Conservation (phyloP, 345 rosid species). For the Physaria fendleri region DNA sequence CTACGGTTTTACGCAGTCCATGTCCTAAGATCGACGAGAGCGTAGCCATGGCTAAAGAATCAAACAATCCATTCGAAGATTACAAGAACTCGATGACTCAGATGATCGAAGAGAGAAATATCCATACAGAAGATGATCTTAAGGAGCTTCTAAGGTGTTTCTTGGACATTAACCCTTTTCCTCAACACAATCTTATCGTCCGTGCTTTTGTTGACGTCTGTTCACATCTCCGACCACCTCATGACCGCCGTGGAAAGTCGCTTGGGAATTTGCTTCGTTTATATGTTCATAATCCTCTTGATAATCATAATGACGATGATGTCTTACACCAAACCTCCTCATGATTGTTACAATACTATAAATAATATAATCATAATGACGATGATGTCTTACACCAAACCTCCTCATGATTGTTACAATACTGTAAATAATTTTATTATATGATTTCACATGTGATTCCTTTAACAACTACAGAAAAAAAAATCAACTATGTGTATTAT, state of each 20-base stretch:
- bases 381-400: not conserved
- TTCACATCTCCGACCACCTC: conserved; percentile 26
- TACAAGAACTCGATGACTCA: conserved; percentile 29
- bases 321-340: not conserved
- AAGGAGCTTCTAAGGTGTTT: conserved; percentile 31
- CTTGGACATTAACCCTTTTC: conserved; percentile 32
- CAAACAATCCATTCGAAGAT: conserved; percentile 30
- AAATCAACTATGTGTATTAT: not conserved
- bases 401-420: not conserved
- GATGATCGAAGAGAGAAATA: conserved; percentile 26
- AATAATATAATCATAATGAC: not conserved
- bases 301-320: not conserved
- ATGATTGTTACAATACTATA: conserved; percentile 4
- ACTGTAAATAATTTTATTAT: not conserved
- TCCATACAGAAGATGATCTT: conserved; percentile 27
- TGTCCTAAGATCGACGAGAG: conserved; percentile 34
- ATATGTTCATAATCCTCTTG: conserved; percentile 21
- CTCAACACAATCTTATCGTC: conserved; percentile 27
- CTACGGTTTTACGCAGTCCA: conserved; percentile 30
- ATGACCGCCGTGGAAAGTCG: conserved; percentile 28
- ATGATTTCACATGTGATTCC: conserved; percentile 6
- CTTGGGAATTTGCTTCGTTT: conserved; percentile 27
- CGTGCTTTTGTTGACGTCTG: conserved; percentile 28
- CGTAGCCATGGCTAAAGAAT: conserved; percentile 23
- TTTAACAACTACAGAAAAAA: not conserved